Evolutionary conservation across 2,329 filamentous ascomycete species (phyloP), one percentile per base, ranked within the genome.

Genomic region (Westerdykella ornata): DNA sequence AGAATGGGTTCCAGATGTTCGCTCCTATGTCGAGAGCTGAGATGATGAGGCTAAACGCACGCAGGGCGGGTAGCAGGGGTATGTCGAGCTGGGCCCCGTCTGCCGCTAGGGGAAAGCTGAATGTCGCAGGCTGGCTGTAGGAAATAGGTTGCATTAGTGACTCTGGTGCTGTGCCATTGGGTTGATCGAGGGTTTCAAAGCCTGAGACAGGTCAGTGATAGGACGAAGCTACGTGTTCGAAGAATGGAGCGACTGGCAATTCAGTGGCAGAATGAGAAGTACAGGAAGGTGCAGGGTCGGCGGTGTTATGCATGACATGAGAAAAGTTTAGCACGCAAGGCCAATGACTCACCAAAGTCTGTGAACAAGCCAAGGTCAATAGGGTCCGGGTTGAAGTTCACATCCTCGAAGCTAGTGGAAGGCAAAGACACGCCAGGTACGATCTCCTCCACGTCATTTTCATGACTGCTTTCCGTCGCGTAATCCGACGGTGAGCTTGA

Each of bases 21-120:
- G 44, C 26, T 7, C 26, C 19, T 5, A 56, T 28, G 37, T 51
- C 37, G 3, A 59, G 44, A 15, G 41, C 39, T 5, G 44, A 39
- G 8, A 53, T 54, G 4, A 57, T 48, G 4, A 37, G 51, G 7
- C 33, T 12, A 19, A 51, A 46, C 5, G 54, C 35, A 2, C 47
- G 47, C 2, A 53, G 7, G n/a, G 44, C 42, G 20, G 33, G 35
- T 73, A 57, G 74, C 6, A 79, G 60, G 35, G 69, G 62, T 11
- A 65, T 50, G 7, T 59, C 44, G 31, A 52, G 66, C 46, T 45
- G 11, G 22, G 39, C 43, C 28, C 40, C 44, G 30, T 57, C 51
- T 4, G 43, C 15, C 14, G 40, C 46, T n/a, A 54, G 16, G 16
- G 47, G 47, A 13, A 54, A 47, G 37, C 18, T 35, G 18, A 43